Base-by-base conservation (phyloP, 2,329 filamentous ascomycete species). In the Colletotrichum sp. region DNA sequence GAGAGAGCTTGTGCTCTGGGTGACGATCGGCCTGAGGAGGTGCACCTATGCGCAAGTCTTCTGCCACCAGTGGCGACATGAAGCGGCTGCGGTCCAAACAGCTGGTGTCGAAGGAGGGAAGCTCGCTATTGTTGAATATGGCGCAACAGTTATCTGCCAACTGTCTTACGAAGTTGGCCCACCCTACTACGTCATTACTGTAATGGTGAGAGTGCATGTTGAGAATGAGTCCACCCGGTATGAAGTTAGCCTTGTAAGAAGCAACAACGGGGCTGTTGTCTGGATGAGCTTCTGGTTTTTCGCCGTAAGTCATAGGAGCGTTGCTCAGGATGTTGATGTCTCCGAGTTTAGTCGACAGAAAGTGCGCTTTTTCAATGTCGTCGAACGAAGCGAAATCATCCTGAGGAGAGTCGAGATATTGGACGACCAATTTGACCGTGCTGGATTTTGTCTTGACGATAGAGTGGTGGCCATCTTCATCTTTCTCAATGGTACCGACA, bases 121-220 rank as follows among this genome's bases (percentile, higher is more conserved):
- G 81, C 1, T 79, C 32, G 0, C 80, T 81, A 1, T 78, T 48
- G 52, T 83, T 80, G 21, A 79, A 28, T 16, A 83, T 78, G 6
- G 86, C 82, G 58, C 79, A 77, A 77, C 86, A 88, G 76, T 87
- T 87, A 52, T 87, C 86, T 4, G 85, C 86, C 8, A 88, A 82
- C 79, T 87, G 85, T 28, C 83, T 82, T 0, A 80, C 78, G 16
- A 85, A 82, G 4, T 80, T 79, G 1, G 81, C 80, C 85, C 85
- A 87, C 8, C 85, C 86, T 81, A 85, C 85, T 0, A 87, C 78
- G 76, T 88, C 86, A 75, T 86, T 87, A 56, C 82, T 77, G 66
- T 85, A 88, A 72, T 88, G 86, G 62, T 88, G 87, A 65, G 80
- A 79, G 58, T 87, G 85, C 69, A 85, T 85, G 66, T 83, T 83